A percentile compares a stretch with the other conserved stretches of the same genome.
Conservation (phyloP, 352 stramenopile species). For the Phytopythium oedochilum region DNA sequence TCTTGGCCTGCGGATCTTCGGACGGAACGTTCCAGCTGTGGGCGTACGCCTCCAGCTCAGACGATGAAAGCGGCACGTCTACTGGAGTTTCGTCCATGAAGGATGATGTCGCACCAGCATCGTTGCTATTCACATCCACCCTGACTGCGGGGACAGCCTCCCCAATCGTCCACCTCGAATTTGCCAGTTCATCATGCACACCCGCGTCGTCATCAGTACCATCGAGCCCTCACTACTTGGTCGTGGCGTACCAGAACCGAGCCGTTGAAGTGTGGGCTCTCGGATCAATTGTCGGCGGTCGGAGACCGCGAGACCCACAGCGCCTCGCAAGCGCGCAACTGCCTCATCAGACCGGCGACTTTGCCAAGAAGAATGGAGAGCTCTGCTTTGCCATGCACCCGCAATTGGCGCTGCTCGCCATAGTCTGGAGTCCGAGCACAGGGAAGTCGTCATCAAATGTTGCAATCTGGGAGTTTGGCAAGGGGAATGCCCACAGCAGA, state of each 20-base stretch:
- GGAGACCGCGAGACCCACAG: slow-evolving; percentile 18
- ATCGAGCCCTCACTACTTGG: slow-evolving; percentile 19
- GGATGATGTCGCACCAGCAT: slow-evolving; percentile 17
- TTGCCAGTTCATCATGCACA: slow-evolving; percentile 18
- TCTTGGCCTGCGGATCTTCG: slow-evolving; percentile 56
- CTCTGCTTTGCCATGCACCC: slow-evolving; percentile 41
- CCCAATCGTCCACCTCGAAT: slow-evolving; percentile 39
- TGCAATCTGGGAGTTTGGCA: slow-evolving; percentile 1
- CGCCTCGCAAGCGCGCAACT: slow-evolving; percentile 25
- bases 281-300: background rate
- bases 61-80: slow-evolving; percentile 13
- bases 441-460: background rate
- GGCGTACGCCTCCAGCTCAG: slow-evolving; percentile 29
- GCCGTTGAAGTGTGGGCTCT: slow-evolving; percentile 50
- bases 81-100: slow-evolving; percentile 10
- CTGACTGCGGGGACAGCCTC: slow-evolving; percentile 32
- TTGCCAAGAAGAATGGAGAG: slow-evolving; percentile 42
- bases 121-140: slow-evolving; percentile 24
- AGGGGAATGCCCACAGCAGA: background rate
- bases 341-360: slow-evolving; percentile 42
- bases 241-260: slow-evolving; percentile 51
- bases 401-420: slow-evolving; percentile 31
- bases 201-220: slow-evolving; percentile 12
- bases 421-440: slow-evolving; percentile 26
- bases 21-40: slow-evolving; percentile 69